phyloP scores from a whole-genome alignment of 257 asterid genomes.

The Nicotiana tomentosiformis region DNA sequence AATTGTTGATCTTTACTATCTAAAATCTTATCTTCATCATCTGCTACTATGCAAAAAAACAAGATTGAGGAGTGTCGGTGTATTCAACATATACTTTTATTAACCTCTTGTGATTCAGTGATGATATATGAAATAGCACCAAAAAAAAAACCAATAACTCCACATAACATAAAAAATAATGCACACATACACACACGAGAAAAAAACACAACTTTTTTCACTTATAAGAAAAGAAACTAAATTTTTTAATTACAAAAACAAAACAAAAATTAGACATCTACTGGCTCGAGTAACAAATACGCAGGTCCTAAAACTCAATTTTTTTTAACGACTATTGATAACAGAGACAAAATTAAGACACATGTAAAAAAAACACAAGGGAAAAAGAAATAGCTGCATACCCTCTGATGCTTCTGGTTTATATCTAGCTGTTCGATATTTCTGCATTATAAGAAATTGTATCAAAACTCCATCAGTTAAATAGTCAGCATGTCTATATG shows the following conservation, averaged over 20 bases:
- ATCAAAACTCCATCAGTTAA: conserved; percentile 7
- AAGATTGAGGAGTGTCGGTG: neutral
- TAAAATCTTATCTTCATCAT: neutral
- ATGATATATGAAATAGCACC: neutral
- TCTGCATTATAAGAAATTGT: conserved; percentile 46
- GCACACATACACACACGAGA: neutral
- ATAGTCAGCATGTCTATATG: conserved; percentile 11
- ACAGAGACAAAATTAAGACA: conserved; percentile 9
- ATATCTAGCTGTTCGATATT: conserved; percentile 88
- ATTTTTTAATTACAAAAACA: neutral
- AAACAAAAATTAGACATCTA: neutral
- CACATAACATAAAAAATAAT: neutral
- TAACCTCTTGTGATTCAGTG: neutral
- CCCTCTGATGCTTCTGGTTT: conserved; percentile 84
- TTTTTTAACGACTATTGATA: neutral
- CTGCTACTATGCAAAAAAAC: neutral
- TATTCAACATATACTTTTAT: neutral
- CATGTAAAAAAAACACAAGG: conserved; percentile 3
- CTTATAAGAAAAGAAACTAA: neutral
- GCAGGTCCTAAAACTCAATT: neutral
- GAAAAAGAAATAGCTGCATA: conserved; percentile 12
- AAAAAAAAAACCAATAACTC: neutral
- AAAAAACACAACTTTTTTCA: neutral
- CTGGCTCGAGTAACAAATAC: neutral
- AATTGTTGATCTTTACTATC: neutral